These are phyloP conservation scores for Favolaschia claudopus DNA, from an alignment of 768 basidiomycete genomes.

Conservation along the genomic window DNA sequence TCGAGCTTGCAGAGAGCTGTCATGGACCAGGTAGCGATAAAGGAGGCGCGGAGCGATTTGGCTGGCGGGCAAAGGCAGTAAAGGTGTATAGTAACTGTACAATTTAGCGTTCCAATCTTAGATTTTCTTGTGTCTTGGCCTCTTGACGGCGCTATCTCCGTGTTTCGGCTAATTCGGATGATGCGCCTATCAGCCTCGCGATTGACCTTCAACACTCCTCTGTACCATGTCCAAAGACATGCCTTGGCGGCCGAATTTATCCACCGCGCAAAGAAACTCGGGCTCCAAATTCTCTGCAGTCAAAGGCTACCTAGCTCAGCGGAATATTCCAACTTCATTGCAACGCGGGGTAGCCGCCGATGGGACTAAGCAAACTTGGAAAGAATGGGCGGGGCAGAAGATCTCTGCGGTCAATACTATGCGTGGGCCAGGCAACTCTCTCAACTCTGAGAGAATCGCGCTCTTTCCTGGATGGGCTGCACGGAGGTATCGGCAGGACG, in stretches of 20 bases:
- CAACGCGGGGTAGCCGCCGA: slow-evolving; percentile 30
- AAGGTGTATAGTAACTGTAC: not conserved
- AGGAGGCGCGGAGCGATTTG: slow-evolving; percentile 69
- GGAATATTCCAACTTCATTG: slow-evolving; percentile 31
- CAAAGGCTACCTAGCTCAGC: slow-evolving; percentile 58
- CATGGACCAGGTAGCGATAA: slow-evolving; percentile 77
- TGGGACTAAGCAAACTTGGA: slow-evolving; percentile 53
- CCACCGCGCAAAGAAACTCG: no score
- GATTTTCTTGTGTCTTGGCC: not conserved
- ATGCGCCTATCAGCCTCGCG: no score
- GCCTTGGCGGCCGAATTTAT: slow-evolving; percentile 42
- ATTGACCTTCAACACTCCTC: no score
- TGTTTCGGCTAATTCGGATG: no score
- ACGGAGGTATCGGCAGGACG: slow-evolving; percentile 48
- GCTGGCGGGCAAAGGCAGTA: slow-evolving; percentile 23
- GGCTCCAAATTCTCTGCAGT: slow-evolving; percentile 45
- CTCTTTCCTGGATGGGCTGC: slow-evolving; percentile 88
- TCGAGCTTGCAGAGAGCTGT: slow-evolving; percentile 79
- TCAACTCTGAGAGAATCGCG: slow-evolving; percentile 51
- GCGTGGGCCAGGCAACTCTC: slow-evolving; percentile 18
- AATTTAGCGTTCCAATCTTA: not conserved
- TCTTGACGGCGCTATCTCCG: no score
- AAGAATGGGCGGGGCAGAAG: slow-evolving; percentile 71
- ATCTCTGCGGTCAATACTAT: slow-evolving; percentile 41
- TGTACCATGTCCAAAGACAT: slow-evolving; percentile 46